A percentile compares a stretch with the other conserved stretches of the same genome.
phyloP scores from a whole-genome alignment of 139 green algal species.

The Asterochloris erici region DNA sequence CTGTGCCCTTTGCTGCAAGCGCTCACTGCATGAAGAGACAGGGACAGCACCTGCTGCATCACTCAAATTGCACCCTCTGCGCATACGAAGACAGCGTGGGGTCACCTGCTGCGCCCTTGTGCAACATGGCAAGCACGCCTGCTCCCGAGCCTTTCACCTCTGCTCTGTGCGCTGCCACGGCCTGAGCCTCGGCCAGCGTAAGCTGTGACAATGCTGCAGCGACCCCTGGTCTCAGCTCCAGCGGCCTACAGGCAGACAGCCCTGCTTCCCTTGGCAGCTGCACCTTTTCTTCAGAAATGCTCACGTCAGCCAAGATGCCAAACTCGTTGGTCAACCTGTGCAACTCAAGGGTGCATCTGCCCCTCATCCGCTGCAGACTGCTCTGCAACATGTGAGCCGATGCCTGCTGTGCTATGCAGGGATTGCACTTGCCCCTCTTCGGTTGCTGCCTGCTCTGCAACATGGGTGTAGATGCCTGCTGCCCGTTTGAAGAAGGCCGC shows the following conservation, averaged over 20 bases:
- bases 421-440: too few relatives aligned
- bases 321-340: neutral
- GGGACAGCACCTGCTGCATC: neutral
- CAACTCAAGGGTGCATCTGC: neutral
- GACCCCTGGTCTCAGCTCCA: constrained; percentile 7
- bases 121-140: constrained; percentile 8
- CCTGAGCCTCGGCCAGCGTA: constrained; percentile 27
- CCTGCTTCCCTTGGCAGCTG: neutral
- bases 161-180: constrained; percentile 26
- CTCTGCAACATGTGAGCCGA: neutral
- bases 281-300: neutral
- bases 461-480: too few relatives aligned
- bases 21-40: neutral
- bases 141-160: constrained; percentile 20
- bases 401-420: neutral
- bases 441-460: too few relatives aligned
- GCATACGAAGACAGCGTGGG: neutral
- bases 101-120: constrained; percentile 11
- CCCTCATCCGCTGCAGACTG: neutral
- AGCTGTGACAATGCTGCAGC: neutral
- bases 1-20: neutral
- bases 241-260: constrained; percentile 1
- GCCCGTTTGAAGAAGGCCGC: too few relatives aligned
- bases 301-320: neutral
- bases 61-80: neutral